Base-by-base conservation (phyloP, 179 eudicot species). In the Actinidia arguta region DNA sequence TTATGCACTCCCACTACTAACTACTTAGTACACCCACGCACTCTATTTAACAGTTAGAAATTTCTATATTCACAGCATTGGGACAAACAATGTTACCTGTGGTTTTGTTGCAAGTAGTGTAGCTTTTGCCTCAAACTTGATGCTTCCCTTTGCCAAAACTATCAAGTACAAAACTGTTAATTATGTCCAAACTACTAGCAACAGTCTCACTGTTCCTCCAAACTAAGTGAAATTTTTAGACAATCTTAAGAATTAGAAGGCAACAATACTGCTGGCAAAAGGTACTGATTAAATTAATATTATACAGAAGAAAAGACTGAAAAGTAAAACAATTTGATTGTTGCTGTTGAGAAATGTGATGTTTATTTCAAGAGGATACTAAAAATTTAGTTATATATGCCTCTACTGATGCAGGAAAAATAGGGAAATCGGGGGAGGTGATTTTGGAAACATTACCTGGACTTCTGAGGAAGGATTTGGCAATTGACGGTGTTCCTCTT, bases 101-200 rank as follows among this genome's bases (percentile, higher is more conserved):
- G 91, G 82, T 84, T 91, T 86, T 93, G 88, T 86, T 92, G 96
- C 82, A 91, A 85, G 78, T 82, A 79, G 77, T 90, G 91, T 77
- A 95, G 85, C 78, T 95, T 94, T 78, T 93, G 92, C 88, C 92
- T 87, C 88, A 95, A 85, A 78, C 80, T 88, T 80, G 87, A 84
- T 80, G 86, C 94, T 86, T 95, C 96, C 75, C 80, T 90, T 87
- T 92, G 89, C 98, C 98, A 95, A 83, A 92, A 83, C 98, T 95
- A 85, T 50, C 50, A 77, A 76, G 46, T 59, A 78, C 31, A 4
- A 6, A 36, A 58, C 22, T 61, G 31, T 68, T 24, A 36, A 18
- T 27, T 18, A 36, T 42, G n/a, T 68, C 54, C 17, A 36, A 68
- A n/a, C n/a, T n/a, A n/a, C n/a, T n/a, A n/a, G n/a, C n/a, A n/a